phyloP scores from a whole-genome alignment of 495 filamentous ascomycete genomes.

The Corynascus novoguineensis region DNA sequence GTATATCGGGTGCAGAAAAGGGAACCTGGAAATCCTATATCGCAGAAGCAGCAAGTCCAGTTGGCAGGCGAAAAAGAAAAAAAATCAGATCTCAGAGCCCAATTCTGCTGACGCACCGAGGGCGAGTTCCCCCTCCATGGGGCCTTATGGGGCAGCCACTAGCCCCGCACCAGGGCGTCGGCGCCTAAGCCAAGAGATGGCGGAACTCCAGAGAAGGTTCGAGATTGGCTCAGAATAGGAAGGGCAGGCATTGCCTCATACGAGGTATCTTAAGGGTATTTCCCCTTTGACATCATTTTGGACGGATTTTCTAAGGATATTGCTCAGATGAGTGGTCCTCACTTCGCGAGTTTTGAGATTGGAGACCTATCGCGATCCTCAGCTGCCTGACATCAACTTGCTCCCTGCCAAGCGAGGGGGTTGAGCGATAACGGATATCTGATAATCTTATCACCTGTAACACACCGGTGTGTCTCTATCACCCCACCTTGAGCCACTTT shows the following conservation, averaged over 20 bases:
- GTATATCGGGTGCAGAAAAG: constrained; percentile 12
- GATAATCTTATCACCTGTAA: constrained; percentile 3
- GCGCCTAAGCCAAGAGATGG: constrained; percentile 19
- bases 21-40: background rate
- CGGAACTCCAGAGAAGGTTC: constrained; percentile 31
- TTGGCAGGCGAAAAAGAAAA: constrained; percentile 11
- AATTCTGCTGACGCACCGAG: constrained; percentile 6
- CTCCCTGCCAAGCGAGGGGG: constrained; percentile 9
- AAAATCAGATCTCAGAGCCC: constrained; percentile 17
- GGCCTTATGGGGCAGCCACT: constrained; percentile 15
- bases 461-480: constrained; percentile 10
- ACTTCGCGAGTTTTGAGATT: too few relatives aligned
- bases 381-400: background rate
- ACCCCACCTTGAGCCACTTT: constrained; percentile 16
- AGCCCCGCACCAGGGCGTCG: constrained; percentile 27
- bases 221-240: constrained; percentile 14
- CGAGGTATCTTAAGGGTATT: too few relatives aligned
- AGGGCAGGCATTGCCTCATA: too few relatives aligned
- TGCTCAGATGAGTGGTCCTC: too few relatives aligned
- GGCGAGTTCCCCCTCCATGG: constrained; percentile 14
- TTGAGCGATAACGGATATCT: background rate
- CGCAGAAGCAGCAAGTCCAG: constrained; percentile 2
- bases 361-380: background rate
- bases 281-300: too few relatives aligned
- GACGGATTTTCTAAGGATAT: background rate